These are phyloP conservation scores for Lepidium sativum DNA, from an alignment of 345 rosid genomes.

Conservation along the genomic window DNA sequence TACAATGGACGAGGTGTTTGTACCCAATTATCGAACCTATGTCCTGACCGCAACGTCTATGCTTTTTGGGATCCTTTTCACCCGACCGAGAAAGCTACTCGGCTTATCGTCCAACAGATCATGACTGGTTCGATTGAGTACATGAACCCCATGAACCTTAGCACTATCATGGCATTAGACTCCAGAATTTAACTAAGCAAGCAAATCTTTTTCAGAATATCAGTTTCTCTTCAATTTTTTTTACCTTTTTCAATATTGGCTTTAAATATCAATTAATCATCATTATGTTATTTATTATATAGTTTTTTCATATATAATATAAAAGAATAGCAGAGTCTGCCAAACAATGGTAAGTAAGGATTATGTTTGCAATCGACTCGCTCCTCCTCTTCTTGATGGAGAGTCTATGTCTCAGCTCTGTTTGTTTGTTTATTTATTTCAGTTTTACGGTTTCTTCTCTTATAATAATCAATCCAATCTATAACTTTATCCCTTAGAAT, in stretches of 20 bases:
- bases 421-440: too few species aligned
- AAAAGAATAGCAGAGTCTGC: background rate
- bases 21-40: conserved; percentile 43
- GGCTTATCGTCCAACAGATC: conserved; percentile 42
- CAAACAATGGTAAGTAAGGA: too few species aligned
- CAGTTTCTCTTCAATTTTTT: background rate
- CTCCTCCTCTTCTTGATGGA: too few species aligned
- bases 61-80: conserved; percentile 76
- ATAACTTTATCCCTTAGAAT: too few species aligned
- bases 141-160: conserved; percentile 73
- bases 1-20: conserved; percentile 65
- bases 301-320: background rate
- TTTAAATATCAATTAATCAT: background rate
- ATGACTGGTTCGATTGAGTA: conserved; percentile 36
- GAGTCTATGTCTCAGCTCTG: too few species aligned
- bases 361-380: too few species aligned
- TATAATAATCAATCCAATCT: too few species aligned
- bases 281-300: background rate
- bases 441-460: too few species aligned
- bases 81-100: conserved; percentile 64
- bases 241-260: background rate
- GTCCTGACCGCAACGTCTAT: conserved; percentile 45
- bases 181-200: conserved; percentile 5
- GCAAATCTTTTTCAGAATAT: background rate
- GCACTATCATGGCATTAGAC: conserved; percentile 51